Conservation (phyloP, 768 basidiomycete genomes). For the Rhodotorula sphaerocarpa region DNA sequence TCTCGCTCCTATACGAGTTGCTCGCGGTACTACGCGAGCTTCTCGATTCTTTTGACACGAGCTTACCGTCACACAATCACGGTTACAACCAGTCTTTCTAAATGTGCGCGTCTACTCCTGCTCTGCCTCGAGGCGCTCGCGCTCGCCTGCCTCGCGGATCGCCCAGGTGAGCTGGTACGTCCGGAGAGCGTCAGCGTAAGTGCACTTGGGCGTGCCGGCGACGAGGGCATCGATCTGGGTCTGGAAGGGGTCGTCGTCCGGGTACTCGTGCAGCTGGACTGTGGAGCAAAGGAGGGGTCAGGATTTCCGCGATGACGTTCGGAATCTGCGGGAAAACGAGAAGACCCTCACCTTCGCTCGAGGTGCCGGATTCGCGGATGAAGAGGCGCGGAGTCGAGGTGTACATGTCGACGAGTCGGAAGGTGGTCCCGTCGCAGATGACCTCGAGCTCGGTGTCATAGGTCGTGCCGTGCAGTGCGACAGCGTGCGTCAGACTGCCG, state of each 20-base stretch:
- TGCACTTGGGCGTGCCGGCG: slow-evolving; percentile 14
- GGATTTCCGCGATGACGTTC: background rate
- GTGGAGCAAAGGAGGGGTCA: background rate
- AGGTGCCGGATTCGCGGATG: slow-evolving; percentile 2
- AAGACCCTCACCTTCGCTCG: background rate
- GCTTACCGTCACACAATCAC: no score
- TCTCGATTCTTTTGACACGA: no score
- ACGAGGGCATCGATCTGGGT: slow-evolving; percentile 29
- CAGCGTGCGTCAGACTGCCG: slow-evolving; percentile 78
- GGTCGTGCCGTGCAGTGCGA: slow-evolving; percentile 79
- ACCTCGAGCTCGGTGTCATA: slow-evolving; percentile 47
- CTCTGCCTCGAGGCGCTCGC: background rate
- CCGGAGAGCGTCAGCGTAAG: slow-evolving; percentile 25
- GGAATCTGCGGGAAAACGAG: background rate
- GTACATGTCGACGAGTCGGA: slow-evolving; percentile 26
- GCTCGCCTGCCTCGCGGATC: slow-evolving; percentile 27
- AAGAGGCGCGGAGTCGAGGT: slow-evolving; percentile 8
- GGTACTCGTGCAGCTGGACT: slow-evolving; percentile 63
- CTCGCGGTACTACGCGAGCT: no score
- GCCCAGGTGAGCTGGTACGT: slow-evolving; percentile 36
- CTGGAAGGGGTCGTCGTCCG: slow-evolving; percentile 73
- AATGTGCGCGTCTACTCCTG: background rate
- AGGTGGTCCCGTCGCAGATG: slow-evolving; percentile 21
- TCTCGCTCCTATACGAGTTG: no score
- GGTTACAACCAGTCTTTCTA: no score